Conservation (phyloP, 345 rosid species). For the Atalantia buxifolia region DNA sequence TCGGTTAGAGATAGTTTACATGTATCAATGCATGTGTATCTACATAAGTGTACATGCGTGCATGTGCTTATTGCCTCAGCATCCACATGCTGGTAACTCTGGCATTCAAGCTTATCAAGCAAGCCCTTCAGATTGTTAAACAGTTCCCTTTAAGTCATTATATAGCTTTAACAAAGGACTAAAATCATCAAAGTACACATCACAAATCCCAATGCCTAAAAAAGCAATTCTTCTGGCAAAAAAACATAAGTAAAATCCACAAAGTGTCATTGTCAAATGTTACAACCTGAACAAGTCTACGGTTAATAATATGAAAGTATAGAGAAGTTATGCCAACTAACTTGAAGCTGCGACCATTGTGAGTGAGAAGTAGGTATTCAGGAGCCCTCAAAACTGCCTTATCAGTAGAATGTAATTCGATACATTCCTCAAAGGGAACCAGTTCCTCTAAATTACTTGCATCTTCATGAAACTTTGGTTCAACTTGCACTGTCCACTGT, state of each 20-base stretch:
- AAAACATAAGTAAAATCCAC: background rate
- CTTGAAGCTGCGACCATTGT: constrained; percentile 96
- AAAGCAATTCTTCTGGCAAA: background rate
- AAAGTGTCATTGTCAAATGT: background rate
- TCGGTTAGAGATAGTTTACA: background rate
- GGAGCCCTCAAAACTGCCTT: constrained; percentile 73
- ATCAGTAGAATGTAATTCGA: constrained; percentile 73
- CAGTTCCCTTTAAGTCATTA: background rate
- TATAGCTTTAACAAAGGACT: background rate
- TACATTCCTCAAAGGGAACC: constrained; percentile 92
- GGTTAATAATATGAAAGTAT: background rate
- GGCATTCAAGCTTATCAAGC: background rate
- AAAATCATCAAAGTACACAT: background rate
- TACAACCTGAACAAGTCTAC: background rate
- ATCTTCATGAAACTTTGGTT: constrained; percentile 93
- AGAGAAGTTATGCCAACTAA: constrained; percentile 42
- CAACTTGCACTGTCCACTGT: constrained; percentile 94
- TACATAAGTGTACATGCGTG: background rate
- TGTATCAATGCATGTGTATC: background rate
- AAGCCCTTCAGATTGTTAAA: background rate
- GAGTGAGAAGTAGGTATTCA: constrained; percentile 81
- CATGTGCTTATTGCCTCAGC: background rate
- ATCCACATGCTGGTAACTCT: background rate
- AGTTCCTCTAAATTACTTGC: constrained; percentile 86
- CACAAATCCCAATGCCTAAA: background rate